Base-by-base conservation (phyloP, 2,329 filamentous ascomycete species). In the Microascus cirrosus region DNA sequence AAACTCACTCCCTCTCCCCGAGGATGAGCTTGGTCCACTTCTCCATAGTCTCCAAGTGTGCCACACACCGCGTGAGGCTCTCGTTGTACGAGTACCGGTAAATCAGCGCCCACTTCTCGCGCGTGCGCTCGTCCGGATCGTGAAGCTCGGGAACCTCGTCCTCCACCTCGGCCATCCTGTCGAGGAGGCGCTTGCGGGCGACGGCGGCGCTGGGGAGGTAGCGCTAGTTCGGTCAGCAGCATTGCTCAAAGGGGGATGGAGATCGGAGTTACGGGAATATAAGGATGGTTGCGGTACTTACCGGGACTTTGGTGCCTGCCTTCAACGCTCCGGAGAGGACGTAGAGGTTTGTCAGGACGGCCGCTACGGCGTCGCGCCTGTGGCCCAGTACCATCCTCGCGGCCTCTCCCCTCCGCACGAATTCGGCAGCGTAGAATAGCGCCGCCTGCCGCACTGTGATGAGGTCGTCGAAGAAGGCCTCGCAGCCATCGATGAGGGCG, bases 391-490 rank as follows among this genome's bases (percentile, higher is more conserved):
- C 70, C 22, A 73, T 72, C 59, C 75, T 73, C 1, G 74, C 74
- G 12, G 76, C 77, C 11, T 76, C 71, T 60, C 78, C 74, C 59
- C 78, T 77, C 54, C 76, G 71, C 57, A 80, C 72, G 61, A 77
- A 78, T 36, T 74, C 74, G 1, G 79, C 77, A 59, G 81, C 77
- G 64, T 83, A 83, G 63, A 81, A 81, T 18, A 83, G 67, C 1
- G 78, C 79, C 2, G 80, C 79, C 63, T 84, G 80, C 7, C 81
- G 77, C 4, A 84, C 75, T 20, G 78, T 73, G 28, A 83, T 76
- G 58, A 83, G 73, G 60, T 82, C 77, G 61, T 83, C 81, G 61
- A 83, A 82, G 70, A 84, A 83, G 3, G 73, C 73, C 65, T 84
- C 81, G 58, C 77, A 81, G 7, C 74, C 72, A 61, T 78, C 76